phyloP scores from a whole-genome alignment of 2,329 filamentous ascomycete species.

The Penicillium fuscoglaucum region DNA sequence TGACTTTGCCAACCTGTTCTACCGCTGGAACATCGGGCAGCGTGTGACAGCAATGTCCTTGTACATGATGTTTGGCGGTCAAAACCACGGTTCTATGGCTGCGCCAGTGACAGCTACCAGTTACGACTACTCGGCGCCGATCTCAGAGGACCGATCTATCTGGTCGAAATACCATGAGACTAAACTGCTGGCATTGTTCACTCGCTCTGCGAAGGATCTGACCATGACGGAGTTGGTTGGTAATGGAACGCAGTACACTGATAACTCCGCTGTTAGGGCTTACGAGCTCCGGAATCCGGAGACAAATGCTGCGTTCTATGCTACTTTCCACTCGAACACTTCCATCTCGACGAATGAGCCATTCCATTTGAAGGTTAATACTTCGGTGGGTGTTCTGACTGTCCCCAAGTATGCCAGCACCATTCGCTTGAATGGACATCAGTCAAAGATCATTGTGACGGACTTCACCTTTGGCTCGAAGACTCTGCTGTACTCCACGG shows the following conservation, averaged over 20 bases:
- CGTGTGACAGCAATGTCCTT: slow-evolving; percentile 60
- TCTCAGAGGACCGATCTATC: slow-evolving; percentile 59
- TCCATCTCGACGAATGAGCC: slow-evolving; percentile 52
- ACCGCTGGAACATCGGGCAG: slow-evolving; percentile 62
- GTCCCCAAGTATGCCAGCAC: slow-evolving; percentile 53
- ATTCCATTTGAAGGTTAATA: slow-evolving; percentile 58
- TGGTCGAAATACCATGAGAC: slow-evolving; percentile 64
- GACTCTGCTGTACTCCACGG: slow-evolving; percentile 56
- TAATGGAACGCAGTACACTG: slow-evolving; percentile 53
- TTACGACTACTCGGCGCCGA: slow-evolving; percentile 65
- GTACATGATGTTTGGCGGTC: slow-evolving; percentile 67
- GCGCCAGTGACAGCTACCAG: slow-evolving; percentile 60
- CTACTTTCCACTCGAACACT: slow-evolving; percentile 57
- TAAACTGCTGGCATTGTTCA: slow-evolving; percentile 62
- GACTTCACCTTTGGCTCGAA: slow-evolving; percentile 58
- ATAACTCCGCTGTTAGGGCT: slow-evolving; percentile 54
- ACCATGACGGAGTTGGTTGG: slow-evolving; percentile 54
- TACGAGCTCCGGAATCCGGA: slow-evolving; percentile 61
- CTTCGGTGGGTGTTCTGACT: slow-evolving; percentile 55
- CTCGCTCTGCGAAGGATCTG: slow-evolving; percentile 58
- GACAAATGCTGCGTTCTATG: slow-evolving; percentile 60
- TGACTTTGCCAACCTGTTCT: slow-evolving; percentile 65
- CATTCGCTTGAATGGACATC: slow-evolving; percentile 59
- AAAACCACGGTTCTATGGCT: slow-evolving; percentile 62
- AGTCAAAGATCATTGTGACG: slow-evolving; percentile 62